Evolutionary conservation across 148 eudicot species (phyloP).

Genomic region (Heliosperma pusillum): DNA sequence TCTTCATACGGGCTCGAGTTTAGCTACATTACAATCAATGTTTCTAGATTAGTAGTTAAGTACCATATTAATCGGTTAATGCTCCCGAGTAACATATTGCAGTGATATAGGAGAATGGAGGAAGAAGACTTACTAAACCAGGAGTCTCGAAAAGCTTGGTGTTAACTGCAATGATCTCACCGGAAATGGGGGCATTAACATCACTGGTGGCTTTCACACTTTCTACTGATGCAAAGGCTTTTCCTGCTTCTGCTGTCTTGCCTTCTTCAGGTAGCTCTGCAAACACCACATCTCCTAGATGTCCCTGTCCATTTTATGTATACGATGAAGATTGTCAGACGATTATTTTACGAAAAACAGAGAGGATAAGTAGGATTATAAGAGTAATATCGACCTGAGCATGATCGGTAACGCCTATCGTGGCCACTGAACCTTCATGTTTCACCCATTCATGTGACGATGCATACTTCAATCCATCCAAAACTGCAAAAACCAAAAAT

Average conservation of each 20-base stretch:
- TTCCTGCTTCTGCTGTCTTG: conserved; percentile 39
- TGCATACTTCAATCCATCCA: conserved; percentile 46
- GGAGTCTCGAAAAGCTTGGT: conserved; percentile 71
- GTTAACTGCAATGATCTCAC: conserved; percentile 81
- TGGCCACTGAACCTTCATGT: conserved; percentile 39
- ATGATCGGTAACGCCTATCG: conserved; percentile 93
- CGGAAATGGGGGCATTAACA: conserved; percentile 25
- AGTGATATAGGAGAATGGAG: background rate
- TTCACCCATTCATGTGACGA: conserved; percentile 17
- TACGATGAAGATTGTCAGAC: background rate
- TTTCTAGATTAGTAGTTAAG: background rate
- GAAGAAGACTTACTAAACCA: conserved; percentile 59
- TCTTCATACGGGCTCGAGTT: conserved; percentile 87
- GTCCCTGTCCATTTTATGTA: background rate
- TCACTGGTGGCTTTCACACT: conserved; percentile 17
- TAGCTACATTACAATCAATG: conserved; percentile 42
- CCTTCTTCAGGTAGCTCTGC: conserved; percentile 81
- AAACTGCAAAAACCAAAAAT: conserved; percentile 41
- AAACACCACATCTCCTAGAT: conserved; percentile 14
- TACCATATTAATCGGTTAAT: no score
- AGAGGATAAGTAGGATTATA: no score
- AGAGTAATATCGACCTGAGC: conserved; percentile 62
- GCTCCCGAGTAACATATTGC: no score
- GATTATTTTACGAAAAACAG: background rate
- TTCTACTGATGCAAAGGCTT: conserved; percentile 51